Percentiles rank a stretch among this genome's conserved stretches.
These are phyloP conservation scores for Rhodotorula kratochvilovae DNA, from an alignment of 768 basidiomycete genomes.

Conservation along the genomic window DNA sequence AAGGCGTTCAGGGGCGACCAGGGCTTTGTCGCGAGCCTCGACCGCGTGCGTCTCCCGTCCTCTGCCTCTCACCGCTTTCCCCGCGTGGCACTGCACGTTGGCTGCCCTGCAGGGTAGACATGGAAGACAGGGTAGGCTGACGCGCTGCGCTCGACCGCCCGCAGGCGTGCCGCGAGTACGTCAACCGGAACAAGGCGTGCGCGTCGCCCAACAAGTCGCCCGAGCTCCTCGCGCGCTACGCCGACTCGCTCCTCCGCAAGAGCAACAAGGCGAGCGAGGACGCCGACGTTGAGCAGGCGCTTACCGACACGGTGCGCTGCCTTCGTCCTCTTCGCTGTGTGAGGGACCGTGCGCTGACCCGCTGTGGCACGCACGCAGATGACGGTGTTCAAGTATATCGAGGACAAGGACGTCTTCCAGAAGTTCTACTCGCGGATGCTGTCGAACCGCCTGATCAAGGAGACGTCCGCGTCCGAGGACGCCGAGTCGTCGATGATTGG, in stretches of 20 bases:
- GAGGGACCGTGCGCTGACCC: neutral
- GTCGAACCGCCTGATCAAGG: conserved; percentile 84
- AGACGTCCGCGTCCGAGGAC: conserved; percentile 89
- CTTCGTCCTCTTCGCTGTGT: neutral
- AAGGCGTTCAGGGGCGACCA: conserved; percentile 87
- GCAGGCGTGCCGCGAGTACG: conserved; percentile 89
- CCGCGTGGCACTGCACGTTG: no score
- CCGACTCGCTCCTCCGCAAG: conserved; percentile 82
- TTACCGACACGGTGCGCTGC: conserved; percentile 78
- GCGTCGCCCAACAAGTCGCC: conserved; percentile 76
- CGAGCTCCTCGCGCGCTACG: conserved; percentile 84
- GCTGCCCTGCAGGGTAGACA: no score
- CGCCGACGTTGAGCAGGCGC: conserved; percentile 77
- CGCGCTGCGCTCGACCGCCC: neutral
- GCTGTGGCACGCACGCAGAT: conserved; percentile 56
- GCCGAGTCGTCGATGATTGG: conserved; percentile 96
- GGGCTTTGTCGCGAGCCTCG: conserved; percentile 86
- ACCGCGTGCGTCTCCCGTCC: conserved; percentile 51
- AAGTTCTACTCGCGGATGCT: conserved; percentile 94
- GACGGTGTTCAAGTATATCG: conserved; percentile 95
- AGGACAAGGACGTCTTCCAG: conserved; percentile 98
- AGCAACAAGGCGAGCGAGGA: conserved; percentile 94
- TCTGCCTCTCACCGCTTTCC: neutral
- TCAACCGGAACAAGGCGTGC: conserved; percentile 87
- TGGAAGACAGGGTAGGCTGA: no score